These are phyloP conservation scores for Scenedesmus sp. DNA, from an alignment of 163 green algal genomes.

Conservation along the genomic window DNA sequence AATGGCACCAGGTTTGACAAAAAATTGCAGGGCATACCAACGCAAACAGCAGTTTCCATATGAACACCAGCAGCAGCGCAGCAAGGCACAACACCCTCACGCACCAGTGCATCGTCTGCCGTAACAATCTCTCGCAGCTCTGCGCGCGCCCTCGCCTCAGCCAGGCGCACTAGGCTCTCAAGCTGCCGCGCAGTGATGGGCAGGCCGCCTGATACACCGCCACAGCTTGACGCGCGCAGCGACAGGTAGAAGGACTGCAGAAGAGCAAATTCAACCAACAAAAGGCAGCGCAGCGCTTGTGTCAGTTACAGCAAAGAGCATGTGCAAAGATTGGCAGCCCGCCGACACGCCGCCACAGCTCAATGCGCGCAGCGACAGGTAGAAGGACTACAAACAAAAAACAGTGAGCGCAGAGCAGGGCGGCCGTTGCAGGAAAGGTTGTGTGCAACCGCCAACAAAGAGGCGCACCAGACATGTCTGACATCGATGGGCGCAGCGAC, in stretches of 20 bases:
- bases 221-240: slow-evolving; percentile 65
- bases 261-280: not conserved
- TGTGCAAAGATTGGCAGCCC: slow-evolving; percentile 58
- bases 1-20: not conserved
- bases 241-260: slow-evolving; percentile 88
- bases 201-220: not conserved
- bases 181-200: slow-evolving; percentile 81
- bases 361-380: slow-evolving; percentile 82
- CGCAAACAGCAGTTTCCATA: too few species aligned
- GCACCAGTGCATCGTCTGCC: slow-evolving; percentile 75
- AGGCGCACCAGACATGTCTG: not conserved
- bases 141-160: slow-evolving; percentile 83
- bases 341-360: slow-evolving; percentile 5
- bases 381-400: slow-evolving; percentile 75
- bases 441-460: slow-evolving; percentile 47
- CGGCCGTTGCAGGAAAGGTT: too few species aligned
- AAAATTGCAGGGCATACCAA: not conserved
- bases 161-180: slow-evolving; percentile 90
- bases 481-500: not conserved
- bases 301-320: too few species aligned
- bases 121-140: slow-evolving; percentile 86
- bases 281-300: too few species aligned
- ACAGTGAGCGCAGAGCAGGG: too few species aligned
- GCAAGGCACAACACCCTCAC: slow-evolving; percentile 5
- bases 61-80: not conserved